phyloP scores from a whole-genome alignment of 2,329 filamentous ascomycete genomes.

The Curvularia lunata region DNA sequence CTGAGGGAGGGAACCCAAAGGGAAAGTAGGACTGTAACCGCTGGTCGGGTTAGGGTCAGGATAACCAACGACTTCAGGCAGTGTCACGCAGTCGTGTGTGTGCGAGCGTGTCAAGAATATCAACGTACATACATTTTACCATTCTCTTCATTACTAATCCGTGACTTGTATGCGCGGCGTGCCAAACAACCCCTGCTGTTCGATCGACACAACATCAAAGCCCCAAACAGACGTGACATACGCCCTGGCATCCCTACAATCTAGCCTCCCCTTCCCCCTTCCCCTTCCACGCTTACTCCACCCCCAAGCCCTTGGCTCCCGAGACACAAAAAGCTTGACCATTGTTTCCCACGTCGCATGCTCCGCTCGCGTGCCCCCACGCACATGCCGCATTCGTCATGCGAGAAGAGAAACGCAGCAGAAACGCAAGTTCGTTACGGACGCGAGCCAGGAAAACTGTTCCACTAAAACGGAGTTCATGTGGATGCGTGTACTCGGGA shows the following conservation, averaged over 20 bases:
- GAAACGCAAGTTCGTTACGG: background rate
- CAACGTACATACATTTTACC: background rate
- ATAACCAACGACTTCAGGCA: too few species aligned
- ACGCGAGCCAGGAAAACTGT: too few species aligned
- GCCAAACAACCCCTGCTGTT: background rate
- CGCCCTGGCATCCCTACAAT: background rate
- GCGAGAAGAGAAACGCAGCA: background rate
- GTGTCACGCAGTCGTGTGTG: too few species aligned
- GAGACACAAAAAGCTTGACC: conserved; percentile 33
- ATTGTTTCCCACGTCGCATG: conserved; percentile 2
- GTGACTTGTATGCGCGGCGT: background rate
- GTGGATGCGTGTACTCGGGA: background rate
- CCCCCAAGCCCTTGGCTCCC: conserved; percentile 25
- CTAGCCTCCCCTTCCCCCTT: background rate
- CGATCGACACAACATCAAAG: background rate
- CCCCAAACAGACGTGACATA: background rate
- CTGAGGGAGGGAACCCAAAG: too few species aligned
- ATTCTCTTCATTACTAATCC: background rate
- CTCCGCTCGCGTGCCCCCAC: background rate
- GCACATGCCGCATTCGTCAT: too few species aligned
- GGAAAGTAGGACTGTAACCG: too few species aligned
- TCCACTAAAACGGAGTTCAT: too few species aligned
- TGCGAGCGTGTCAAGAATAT: too few species aligned
- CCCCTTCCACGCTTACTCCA: background rate
- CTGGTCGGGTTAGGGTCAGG: too few species aligned